Percentiles rank a stretch among this genome's conserved stretches.
Conservation (phyloP, 2,329 filamentous ascomycete species). For the Fusarium abutilonis region DNA sequence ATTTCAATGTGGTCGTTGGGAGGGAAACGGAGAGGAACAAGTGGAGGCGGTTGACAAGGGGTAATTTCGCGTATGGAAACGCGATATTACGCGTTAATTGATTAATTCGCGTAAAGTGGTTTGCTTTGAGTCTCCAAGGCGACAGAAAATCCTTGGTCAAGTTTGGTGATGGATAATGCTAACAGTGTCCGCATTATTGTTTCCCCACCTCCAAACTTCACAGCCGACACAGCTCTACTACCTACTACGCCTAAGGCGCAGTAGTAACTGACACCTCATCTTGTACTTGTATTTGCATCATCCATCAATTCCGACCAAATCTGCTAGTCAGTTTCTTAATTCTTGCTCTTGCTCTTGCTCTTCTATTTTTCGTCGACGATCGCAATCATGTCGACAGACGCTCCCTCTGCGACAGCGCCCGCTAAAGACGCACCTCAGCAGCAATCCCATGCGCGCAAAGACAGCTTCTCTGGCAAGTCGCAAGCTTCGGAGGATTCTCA, state of each 20-base stretch:
- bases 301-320: constrained; percentile 8
- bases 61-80: constrained; percentile 44
- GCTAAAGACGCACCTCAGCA: constrained; percentile 39
- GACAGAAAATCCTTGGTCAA: constrained; percentile 15
- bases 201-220: constrained; percentile 5
- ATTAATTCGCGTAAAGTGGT: constrained; percentile 52
- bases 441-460: constrained; percentile 55
- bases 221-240: constrained; percentile 6
- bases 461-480: constrained; percentile 68
- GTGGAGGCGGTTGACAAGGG: constrained; percentile 34
- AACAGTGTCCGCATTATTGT: constrained; percentile 29
- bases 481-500: constrained; percentile 70
- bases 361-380: not conserved
- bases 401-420: constrained; percentile 45
- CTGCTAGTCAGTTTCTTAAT: constrained; percentile 8
- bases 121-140: not conserved
- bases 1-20: constrained; percentile 32
- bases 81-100: constrained; percentile 58
- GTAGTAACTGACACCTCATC: constrained; percentile 12
- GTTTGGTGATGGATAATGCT: accelerated
- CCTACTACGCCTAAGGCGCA: not conserved
- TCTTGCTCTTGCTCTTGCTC: not conserved
- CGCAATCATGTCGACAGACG: constrained; percentile 53
- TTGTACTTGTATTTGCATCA: constrained; percentile 19
- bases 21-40: constrained; percentile 34